A percentile compares a stretch with the other conserved stretches of the same genome.
These are phyloP conservation scores for Macadamia integrifolia DNA, from an alignment of 164 flowering plant species.

Conservation along the genomic window DNA sequence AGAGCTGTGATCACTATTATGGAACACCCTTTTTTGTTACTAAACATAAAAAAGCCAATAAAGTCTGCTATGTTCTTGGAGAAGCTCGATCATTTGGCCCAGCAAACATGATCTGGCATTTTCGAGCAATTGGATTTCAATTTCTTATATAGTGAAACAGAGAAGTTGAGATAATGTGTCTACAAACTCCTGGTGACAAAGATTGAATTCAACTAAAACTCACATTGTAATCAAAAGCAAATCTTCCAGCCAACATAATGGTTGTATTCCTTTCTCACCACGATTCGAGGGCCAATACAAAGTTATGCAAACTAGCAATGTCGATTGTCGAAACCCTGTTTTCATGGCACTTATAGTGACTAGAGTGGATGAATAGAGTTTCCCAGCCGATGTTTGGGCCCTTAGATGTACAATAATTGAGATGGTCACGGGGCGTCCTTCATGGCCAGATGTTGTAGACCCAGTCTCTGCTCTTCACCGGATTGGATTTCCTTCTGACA, in stretches of 20 bases:
- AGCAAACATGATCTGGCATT: conserved; percentile 63
- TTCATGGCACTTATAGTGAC: conserved; percentile 91
- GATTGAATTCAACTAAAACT: conserved; percentile 19
- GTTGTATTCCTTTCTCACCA: conserved; percentile 91
- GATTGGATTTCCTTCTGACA: conserved; percentile 47
- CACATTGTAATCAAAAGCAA: conserved; percentile 90
- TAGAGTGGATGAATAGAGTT: conserved; percentile 60
- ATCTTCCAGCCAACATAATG: conserved; percentile 80
- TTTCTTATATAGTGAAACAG: neutral
- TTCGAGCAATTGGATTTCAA: neutral
- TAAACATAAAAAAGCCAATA: neutral
- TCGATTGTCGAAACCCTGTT: conserved; percentile 50
- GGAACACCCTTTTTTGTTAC: no score
- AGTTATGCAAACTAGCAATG: conserved; percentile 15
- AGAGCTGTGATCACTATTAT: no score
- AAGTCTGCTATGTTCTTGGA: conserved; percentile 22
- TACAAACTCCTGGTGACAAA: no score
- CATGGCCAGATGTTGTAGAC: no score
- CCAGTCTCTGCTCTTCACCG: no score
- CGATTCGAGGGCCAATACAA: conserved; percentile 81
- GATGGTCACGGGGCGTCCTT: conserved; percentile 62
- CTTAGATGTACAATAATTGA: conserved; percentile 76
- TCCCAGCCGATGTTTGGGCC: conserved; percentile 74
- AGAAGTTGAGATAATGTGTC: neutral
- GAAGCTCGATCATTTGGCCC: conserved; percentile 73